Conservation (phyloP, 345 rosid species). For the Excoecaria cochinchinensis region DNA sequence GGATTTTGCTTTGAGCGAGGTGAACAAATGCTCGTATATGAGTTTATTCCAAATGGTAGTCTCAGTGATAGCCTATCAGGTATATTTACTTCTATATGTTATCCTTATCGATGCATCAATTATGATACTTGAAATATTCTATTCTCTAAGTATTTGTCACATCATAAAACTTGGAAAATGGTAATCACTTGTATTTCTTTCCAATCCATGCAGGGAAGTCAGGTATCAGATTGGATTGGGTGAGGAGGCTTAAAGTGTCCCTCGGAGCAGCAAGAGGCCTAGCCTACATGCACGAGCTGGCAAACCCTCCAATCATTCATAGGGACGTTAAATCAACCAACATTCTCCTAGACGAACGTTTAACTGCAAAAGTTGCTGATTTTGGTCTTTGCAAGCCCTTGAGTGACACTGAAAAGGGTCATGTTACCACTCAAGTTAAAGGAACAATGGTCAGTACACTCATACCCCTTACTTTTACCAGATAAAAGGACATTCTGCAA, state of each 20-base stretch:
- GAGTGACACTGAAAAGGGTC: constrained; percentile 57
- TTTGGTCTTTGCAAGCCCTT: constrained; percentile 85
- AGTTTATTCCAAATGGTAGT: constrained; percentile 28
- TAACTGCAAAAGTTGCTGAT: constrained; percentile 88
- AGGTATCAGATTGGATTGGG: constrained; percentile 81
- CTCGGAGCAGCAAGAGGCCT: constrained; percentile 83
- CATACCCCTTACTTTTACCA: neutral
- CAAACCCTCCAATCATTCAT: constrained; percentile 92
- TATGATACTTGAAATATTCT: neutral
- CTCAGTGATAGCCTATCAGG: constrained; percentile 31
- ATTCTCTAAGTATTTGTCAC: neutral
- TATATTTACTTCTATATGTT: neutral
- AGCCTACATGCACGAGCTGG: constrained; percentile 89
- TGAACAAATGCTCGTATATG: constrained; percentile 33
- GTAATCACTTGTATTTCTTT: neutral
- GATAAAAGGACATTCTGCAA: too few species aligned
- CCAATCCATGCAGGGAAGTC: constrained; percentile 52
- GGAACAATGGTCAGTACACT: constrained; percentile 81
- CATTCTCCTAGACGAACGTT: constrained; percentile 69
- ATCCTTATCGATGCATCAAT: neutral
- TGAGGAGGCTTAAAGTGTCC: constrained; percentile 68
- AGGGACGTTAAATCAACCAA: constrained; percentile 87
- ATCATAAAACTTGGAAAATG: too few species aligned
- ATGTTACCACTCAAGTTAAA: constrained; percentile 89
- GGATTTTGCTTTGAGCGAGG: constrained; percentile 33